Conservation (phyloP, 2,329 filamentous ascomycete genomes). For the Zarea fungicola region DNA sequence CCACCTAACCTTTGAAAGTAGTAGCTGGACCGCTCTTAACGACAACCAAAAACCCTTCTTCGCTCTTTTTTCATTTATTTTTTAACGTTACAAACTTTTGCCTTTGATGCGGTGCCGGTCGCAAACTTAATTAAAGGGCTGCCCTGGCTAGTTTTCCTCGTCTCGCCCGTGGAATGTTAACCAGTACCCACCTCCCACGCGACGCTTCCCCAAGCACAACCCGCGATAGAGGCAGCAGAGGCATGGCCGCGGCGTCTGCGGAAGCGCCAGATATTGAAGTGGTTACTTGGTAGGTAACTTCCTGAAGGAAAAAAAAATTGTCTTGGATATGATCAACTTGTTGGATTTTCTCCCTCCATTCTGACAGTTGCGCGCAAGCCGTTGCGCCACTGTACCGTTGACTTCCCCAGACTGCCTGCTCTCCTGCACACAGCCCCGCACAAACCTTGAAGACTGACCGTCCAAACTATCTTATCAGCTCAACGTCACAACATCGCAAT, state of each 20-base stretch:
- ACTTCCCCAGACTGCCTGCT: slow-evolving; percentile 1
- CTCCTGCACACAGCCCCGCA: slow-evolving; percentile 2
- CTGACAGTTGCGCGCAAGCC: neutral
- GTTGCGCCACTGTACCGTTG: neutral
- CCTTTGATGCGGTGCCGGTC: neutral
- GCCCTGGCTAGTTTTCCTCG: neutral
- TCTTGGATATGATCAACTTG: too few species aligned
- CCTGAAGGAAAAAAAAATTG: too few species aligned
- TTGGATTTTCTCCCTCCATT: too few species aligned
- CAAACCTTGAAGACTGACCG: neutral
- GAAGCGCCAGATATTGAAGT: slow-evolving; percentile 5
- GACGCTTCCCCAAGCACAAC: slow-evolving; percentile 10
- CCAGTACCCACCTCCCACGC: slow-evolving; percentile 11
- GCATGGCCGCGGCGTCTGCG: neutral
- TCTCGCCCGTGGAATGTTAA: neutral
- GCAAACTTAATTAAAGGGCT: neutral
- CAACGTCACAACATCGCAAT: slow-evolving; percentile 18
- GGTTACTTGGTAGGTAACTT: slow-evolving; percentile 1
- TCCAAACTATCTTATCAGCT: slow-evolving; percentile 21
- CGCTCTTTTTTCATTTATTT: neutral
- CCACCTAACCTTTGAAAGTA: too few species aligned
- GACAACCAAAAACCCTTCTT: neutral
- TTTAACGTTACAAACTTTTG: neutral
- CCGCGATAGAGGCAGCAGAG: slow-evolving; percentile 3
- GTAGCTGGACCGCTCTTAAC: too few species aligned